A percentile compares a stretch with the other conserved stretches of the same genome.
Conservation (phyloP, 2,329 filamentous ascomycete species). For the Trichoderma lentiforme region DNA sequence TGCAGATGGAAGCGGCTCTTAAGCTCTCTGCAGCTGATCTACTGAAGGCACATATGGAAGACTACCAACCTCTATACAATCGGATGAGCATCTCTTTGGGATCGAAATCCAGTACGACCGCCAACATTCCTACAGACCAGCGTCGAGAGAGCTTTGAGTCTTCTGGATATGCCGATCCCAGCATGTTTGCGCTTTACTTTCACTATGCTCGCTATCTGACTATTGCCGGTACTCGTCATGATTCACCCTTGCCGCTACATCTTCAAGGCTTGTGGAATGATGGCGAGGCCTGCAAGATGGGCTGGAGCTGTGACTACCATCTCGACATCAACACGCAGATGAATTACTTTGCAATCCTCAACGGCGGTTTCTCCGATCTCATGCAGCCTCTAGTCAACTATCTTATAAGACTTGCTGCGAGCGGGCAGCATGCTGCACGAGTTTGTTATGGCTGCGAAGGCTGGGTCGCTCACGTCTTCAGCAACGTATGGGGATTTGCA, state of each 20-base stretch:
- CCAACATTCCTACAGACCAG: neutral
- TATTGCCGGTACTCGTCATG: slow-evolving; percentile 13
- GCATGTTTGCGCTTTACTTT: slow-evolving; percentile 17
- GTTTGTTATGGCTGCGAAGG: slow-evolving; percentile 10
- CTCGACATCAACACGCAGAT: slow-evolving; percentile 19
- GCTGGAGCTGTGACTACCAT: slow-evolving; percentile 19
- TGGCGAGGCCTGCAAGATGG: slow-evolving; percentile 18
- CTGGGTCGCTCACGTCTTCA: slow-evolving; percentile 19
- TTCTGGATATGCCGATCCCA: slow-evolving; percentile 11
- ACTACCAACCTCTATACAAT: slow-evolving; percentile 9
- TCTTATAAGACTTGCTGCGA: neutral
- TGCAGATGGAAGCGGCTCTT: slow-evolving; percentile 2
- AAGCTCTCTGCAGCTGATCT: neutral
- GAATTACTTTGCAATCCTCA: slow-evolving; percentile 15
- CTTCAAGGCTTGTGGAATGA: slow-evolving; percentile 17
- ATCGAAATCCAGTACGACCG: neutral
- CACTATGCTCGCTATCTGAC: slow-evolving; percentile 17
- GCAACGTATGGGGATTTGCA: slow-evolving; percentile 14
- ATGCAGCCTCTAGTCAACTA: slow-evolving; percentile 13
- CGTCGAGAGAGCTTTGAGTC: slow-evolving; percentile 1
- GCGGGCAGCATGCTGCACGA: slow-evolving; percentile 3
- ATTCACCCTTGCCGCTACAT: slow-evolving; percentile 14
- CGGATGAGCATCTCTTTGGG: slow-evolving; percentile 11
- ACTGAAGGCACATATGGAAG: neutral
- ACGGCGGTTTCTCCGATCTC: slow-evolving; percentile 4